These are phyloP conservation scores for Diacronema lutheri DNA, from an alignment of 78 protist genomes.

Conservation along the genomic window DNA sequence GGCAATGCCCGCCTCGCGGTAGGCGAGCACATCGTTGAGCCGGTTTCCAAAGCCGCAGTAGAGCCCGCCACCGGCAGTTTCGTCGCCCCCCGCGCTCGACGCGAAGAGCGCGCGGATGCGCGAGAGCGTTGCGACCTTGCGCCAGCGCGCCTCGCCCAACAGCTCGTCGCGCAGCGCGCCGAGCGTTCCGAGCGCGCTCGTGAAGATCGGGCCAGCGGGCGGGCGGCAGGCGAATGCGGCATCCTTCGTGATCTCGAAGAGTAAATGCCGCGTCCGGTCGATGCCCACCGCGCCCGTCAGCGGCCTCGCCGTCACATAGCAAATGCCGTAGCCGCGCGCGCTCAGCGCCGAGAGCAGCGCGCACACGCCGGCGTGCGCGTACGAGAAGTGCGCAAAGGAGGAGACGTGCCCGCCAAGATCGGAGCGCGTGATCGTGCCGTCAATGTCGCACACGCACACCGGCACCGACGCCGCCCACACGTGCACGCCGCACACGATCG, in stretches of 20 bases:
- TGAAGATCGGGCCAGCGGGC: background rate
- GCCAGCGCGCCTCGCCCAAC: too few relatives aligned
- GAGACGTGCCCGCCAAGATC: background rate
- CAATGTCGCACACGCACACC: background rate
- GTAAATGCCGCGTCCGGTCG: background rate
- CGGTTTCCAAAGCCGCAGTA: conserved; percentile 11
- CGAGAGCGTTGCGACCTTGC: background rate
- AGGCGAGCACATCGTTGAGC: background rate
- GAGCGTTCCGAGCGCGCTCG: background rate
- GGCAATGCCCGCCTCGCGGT: background rate
- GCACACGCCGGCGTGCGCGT: background rate
- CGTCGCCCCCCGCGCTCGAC: too few relatives aligned
- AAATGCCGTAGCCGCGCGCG: background rate
- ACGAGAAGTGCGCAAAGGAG: too few relatives aligned
- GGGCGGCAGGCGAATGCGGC: background rate
- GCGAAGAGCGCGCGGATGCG: background rate
- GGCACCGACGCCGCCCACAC: too few relatives aligned
- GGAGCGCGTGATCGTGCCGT: background rate
- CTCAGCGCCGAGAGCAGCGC: background rate
- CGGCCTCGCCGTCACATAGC: background rate
- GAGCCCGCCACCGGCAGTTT: background rate
- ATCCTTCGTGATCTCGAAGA: background rate
- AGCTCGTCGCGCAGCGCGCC: too few relatives aligned
- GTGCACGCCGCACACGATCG: too few relatives aligned
- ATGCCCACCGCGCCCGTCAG: background rate